Evolutionary conservation across 768 basidiomycete species (phyloP).

Genomic region (Auricularia auricula-judae): DNA sequence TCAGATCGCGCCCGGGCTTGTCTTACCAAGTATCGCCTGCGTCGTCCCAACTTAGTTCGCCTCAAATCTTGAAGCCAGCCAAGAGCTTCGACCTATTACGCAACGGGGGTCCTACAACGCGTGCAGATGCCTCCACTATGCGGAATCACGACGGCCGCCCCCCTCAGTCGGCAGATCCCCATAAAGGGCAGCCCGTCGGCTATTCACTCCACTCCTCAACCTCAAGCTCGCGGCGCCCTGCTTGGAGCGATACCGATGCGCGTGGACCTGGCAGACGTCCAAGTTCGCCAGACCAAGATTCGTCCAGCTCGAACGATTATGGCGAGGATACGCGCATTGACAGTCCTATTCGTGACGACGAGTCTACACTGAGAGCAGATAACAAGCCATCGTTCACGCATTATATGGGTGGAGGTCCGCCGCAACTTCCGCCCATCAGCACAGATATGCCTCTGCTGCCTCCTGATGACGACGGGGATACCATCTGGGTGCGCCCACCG

Average conservation of each 20-base stretch:
- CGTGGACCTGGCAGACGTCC: too few species aligned
- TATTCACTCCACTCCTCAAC: conserved; percentile 4
- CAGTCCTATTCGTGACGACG: not conserved
- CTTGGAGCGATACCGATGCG: not conserved
- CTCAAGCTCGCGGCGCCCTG: conserved; percentile 1
- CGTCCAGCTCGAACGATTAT: conserved; percentile 7
- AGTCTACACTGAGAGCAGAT: not conserved
- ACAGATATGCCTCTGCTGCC: not conserved
- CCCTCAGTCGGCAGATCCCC: not conserved
- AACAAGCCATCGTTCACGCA: not conserved
- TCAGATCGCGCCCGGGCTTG: too few species aligned
- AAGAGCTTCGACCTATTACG: not conserved
- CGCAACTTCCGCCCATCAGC: not conserved
- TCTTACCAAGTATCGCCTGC: too few species aligned
- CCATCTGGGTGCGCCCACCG: not conserved
- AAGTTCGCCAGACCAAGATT: not conserved
- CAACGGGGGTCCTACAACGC: not conserved
- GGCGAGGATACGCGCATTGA: not conserved
- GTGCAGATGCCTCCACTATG: not conserved
- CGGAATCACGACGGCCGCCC: not conserved
- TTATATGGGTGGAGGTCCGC: not conserved
- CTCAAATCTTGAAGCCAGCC: not conserved
- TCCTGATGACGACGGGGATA: not conserved
- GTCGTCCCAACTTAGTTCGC: not conserved
- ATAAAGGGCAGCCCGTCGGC: not conserved